Evolutionary conservation across 495 filamentous ascomycete species (phyloP).

Genomic region (Podospora pseudoanserina): DNA sequence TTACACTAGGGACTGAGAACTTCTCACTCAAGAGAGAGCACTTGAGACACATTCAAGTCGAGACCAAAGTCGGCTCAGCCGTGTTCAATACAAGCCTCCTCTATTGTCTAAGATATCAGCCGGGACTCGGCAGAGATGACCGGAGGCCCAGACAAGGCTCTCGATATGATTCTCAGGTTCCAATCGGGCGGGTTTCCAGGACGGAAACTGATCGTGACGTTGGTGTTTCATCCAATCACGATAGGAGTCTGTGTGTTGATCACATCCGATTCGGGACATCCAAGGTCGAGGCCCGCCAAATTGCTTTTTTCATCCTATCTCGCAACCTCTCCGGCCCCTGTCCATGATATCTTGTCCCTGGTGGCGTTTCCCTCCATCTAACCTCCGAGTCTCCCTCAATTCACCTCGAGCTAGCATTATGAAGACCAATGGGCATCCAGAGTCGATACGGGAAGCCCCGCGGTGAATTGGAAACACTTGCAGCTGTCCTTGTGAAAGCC

Average conservation of each 20-base stretch:
- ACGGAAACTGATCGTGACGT: background rate
- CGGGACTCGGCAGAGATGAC: background rate
- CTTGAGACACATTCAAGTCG: background rate
- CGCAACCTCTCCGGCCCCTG: background rate
- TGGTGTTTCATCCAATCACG: background rate
- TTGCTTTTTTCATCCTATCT: background rate
- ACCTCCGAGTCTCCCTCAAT: background rate
- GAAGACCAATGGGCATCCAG: background rate
- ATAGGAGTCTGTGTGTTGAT: background rate
- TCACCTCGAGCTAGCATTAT: background rate
- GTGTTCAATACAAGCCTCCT: background rate
- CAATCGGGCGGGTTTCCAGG: background rate
- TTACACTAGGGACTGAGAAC: background rate
- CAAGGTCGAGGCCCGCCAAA: background rate
- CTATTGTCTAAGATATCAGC: background rate
- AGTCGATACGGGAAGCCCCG: background rate
- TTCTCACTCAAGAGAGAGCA: background rate
- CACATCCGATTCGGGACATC: conserved; percentile 2
- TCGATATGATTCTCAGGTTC: background rate
- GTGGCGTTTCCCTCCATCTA: background rate
- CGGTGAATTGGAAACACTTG: background rate
- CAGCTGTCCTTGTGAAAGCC: background rate
- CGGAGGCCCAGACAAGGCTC: background rate
- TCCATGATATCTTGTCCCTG: background rate
- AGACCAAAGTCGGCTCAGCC: background rate